Conservation (phyloP, 176 grass and related monocot species). For the Zea luxurians region DNA sequence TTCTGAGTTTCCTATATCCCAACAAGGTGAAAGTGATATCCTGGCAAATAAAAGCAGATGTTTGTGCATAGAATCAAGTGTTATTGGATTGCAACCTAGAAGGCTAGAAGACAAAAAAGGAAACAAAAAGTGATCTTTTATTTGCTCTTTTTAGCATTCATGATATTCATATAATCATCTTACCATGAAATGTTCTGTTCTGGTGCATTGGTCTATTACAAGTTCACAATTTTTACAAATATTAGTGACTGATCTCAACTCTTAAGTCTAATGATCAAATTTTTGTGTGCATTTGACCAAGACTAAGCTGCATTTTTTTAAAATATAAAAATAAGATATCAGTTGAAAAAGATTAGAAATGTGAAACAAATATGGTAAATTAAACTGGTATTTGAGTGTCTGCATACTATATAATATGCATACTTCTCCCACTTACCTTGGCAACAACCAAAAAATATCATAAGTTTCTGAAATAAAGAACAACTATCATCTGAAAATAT, state of each 20-base stretch:
- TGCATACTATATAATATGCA: slow-evolving; percentile 15
- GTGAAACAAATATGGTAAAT: slow-evolving; percentile 31
- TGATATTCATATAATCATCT: slow-evolving; percentile 1
- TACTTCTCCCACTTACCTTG: slow-evolving; percentile 59
- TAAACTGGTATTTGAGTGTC: not conserved
- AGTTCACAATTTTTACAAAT: slow-evolving; percentile 12
- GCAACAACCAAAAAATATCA: slow-evolving; percentile 94
- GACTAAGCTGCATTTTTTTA: slow-evolving; percentile 5
- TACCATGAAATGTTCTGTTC: not conserved
- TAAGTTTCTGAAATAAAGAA: slow-evolving; percentile 76
- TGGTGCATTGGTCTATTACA: not conserved
- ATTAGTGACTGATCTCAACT: slow-evolving; percentile 10
- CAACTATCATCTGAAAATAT: slow-evolving; percentile 30
- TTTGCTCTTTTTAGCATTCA: not conserved
- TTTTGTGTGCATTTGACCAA: not conserved
- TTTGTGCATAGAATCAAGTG: slow-evolving; percentile 8
- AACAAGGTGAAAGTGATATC: slow-evolving; percentile 79
- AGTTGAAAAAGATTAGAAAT: not conserved
- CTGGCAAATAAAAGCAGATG: slow-evolving; percentile 49
- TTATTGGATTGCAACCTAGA: slow-evolving; percentile 16
- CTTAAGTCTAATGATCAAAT: not conserved
- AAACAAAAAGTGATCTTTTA: slow-evolving; percentile 7
- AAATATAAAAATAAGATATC: slow-evolving; percentile 18
- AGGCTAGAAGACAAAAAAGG: not conserved
- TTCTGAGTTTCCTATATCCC: slow-evolving; percentile 85